A percentile compares a stretch with the other conserved stretches of the same genome.
Evolutionary conservation across 192 early-diverging fungal species (phyloP).

Genomic region (Mortierella claussenii): DNA sequence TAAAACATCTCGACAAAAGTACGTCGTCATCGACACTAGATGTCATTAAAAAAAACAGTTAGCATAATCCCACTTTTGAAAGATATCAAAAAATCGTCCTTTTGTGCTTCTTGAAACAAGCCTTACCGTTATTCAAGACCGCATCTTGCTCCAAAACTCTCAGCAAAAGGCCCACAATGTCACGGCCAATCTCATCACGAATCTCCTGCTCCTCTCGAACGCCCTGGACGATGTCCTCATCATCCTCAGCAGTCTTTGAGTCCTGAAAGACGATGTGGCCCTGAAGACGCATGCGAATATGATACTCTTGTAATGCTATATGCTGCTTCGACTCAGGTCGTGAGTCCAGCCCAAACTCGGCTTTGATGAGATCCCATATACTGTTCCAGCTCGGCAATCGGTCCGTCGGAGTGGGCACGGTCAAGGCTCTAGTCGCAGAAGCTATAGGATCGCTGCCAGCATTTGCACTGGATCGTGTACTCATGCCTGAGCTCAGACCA

Average conservation of each 20-base stretch:
- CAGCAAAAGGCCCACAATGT: slow-evolving; percentile 27
- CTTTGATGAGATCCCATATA: slow-evolving; percentile 40
- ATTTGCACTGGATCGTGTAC: neutral
- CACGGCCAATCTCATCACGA: slow-evolving; percentile 39
- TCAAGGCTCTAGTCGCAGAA: neutral
- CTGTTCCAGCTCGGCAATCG: slow-evolving; percentile 42
- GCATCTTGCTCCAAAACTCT: slow-evolving; percentile 40
- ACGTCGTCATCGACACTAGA: slow-evolving; percentile 21
- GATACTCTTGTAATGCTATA: slow-evolving; percentile 25
- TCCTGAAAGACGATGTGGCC: neutral
- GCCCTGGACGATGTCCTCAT: neutral
- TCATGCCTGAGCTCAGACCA: slow-evolving; percentile 2
- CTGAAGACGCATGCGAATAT: slow-evolving; percentile 21
- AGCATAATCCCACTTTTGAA: neutral
- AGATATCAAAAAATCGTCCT: too few relatives aligned
- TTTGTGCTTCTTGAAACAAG: too few relatives aligned
- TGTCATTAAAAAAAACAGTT: neutral
- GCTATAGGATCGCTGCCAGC: neutral
- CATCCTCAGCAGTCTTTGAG: neutral
- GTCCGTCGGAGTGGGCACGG: neutral
- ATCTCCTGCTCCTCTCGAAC: slow-evolving; percentile 23
- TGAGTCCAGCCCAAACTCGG: slow-evolving; percentile 35
- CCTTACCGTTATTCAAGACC: slow-evolving; percentile 30
- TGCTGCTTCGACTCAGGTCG: slow-evolving; percentile 33
- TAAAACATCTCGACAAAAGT: slow-evolving; percentile 31